Evolutionary conservation across 2,329 filamentous ascomycete species (phyloP).

Genomic region (Colletotrichum sp.): DNA sequence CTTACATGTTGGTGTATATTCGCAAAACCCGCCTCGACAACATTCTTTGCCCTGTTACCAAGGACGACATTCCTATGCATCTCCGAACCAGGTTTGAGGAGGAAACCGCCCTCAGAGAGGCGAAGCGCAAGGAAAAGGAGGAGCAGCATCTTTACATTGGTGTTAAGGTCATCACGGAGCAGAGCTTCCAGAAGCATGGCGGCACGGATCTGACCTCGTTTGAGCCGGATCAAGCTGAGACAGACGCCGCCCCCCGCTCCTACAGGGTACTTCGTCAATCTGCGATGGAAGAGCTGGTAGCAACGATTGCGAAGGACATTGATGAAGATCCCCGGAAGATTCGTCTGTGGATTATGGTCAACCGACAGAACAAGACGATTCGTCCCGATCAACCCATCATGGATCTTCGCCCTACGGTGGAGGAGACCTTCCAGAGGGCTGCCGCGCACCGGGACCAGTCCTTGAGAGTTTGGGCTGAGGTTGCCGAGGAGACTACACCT

Average conservation of each 20-base stretch:
- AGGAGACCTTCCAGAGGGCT: slow-evolving; percentile 65
- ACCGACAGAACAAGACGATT: slow-evolving; percentile 95
- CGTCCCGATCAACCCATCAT: slow-evolving; percentile 87
- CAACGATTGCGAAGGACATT: slow-evolving; percentile 73
- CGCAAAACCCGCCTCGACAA: slow-evolving; percentile 84
- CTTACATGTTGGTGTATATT: slow-evolving; percentile 99
- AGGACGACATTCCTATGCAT: slow-evolving; percentile 81
- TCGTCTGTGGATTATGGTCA: slow-evolving; percentile 96
- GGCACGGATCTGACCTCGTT: slow-evolving; percentile 82
- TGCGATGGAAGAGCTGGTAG: slow-evolving; percentile 76
- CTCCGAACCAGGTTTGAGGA: slow-evolving; percentile 75
- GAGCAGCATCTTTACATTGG: slow-evolving; percentile 94
- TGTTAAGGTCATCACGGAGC: slow-evolving; percentile 80
- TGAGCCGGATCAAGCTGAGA: slow-evolving; percentile 62
- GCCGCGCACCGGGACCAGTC: slow-evolving; percentile 69
- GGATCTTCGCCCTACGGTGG: slow-evolving; percentile 77
- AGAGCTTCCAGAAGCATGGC: slow-evolving; percentile 80
- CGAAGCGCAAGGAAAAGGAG: slow-evolving; percentile 84
- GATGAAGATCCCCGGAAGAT: slow-evolving; percentile 71
- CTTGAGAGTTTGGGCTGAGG: slow-evolving; percentile 88
- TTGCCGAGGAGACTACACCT: slow-evolving; percentile 66
- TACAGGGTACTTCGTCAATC: slow-evolving; percentile 79
- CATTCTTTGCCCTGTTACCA: slow-evolving; percentile 77
- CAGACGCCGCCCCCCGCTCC: slow-evolving; percentile 71
- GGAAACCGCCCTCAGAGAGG: slow-evolving; percentile 78